A percentile compares a stretch with the other conserved stretches of the same genome.
These are phyloP conservation scores for Coniferiporia weirii DNA, from an alignment of 1,284 basidiomycete species.

Conservation along the genomic window DNA sequence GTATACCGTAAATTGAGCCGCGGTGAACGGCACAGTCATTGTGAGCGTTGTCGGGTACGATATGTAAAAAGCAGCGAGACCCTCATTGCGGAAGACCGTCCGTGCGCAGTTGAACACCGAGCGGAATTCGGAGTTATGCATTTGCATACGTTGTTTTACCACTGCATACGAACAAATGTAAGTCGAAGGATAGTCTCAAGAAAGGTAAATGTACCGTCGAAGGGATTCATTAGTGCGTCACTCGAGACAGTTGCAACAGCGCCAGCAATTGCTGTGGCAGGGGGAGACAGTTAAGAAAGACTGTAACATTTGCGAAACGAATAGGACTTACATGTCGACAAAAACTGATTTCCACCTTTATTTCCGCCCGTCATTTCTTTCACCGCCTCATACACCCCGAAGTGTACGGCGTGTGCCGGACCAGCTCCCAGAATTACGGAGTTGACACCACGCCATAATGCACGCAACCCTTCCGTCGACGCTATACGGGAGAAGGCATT, in stretches of 20 bases:
- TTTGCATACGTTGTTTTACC: slow-evolving; percentile 99
- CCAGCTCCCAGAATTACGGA: slow-evolving; percentile 98
- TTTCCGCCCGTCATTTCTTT: slow-evolving; percentile 93
- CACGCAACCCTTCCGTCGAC: slow-evolving; percentile 86
- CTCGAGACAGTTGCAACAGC: slow-evolving; percentile 92
- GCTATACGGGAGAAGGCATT: slow-evolving; percentile 89
- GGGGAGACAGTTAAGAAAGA: not conserved
- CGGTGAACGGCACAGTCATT: slow-evolving; percentile 97
- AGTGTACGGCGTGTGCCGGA: slow-evolving; percentile 97
- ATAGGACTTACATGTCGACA: slow-evolving; percentile 65
- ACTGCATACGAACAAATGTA: slow-evolving; percentile 16
- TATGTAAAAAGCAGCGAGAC: slow-evolving; percentile 91
- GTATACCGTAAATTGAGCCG: slow-evolving; percentile 96
- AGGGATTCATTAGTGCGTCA: slow-evolving; percentile 99
- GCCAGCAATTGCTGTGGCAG: slow-evolving; percentile 74
- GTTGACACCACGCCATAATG: slow-evolving; percentile 94
- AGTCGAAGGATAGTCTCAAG: slow-evolving; percentile 7
- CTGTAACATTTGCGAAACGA: not conserved
- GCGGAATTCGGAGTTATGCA: slow-evolving; percentile 87
- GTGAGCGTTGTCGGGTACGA: slow-evolving; percentile 97
- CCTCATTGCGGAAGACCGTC: slow-evolving; percentile 83
- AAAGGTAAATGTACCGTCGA: slow-evolving; percentile 71
- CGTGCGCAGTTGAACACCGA: slow-evolving; percentile 80
- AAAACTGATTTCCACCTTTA: slow-evolving; percentile 72
- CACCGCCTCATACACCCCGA: slow-evolving; percentile 92